Percentiles rank a stretch among this genome's conserved stretches.
phyloP scores from a whole-genome alignment of 2,329 filamentous ascomycete genomes.

The Xylariaceae sp. region DNA sequence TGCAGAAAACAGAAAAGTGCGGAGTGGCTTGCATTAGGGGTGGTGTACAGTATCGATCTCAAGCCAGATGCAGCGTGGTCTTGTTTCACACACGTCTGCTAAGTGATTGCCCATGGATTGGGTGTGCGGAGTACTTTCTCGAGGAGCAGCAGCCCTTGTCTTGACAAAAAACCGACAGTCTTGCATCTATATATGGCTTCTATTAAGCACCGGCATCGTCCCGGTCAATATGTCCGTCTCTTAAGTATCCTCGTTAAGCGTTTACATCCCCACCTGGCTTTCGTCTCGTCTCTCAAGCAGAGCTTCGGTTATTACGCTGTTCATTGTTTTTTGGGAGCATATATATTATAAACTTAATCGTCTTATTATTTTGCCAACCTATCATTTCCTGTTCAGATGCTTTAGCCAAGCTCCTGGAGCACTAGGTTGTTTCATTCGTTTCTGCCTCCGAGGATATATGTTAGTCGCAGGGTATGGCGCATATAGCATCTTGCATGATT shows the following conservation, averaged over 20 bases:
- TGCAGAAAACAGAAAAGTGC: no score
- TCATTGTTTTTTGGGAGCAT: constrained; percentile 22
- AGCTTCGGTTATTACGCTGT: constrained; percentile 14
- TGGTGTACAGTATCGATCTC: no score
- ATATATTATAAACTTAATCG: constrained; percentile 32
- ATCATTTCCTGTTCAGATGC: constrained; percentile 26
- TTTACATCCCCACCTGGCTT: constrained; percentile 22
- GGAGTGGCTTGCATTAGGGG: no score
- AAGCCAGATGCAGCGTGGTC: no score
- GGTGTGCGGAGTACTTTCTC: no score
- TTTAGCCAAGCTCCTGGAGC: constrained; percentile 29
- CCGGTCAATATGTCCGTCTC: constrained; percentile 14
- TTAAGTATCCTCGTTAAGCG: constrained; percentile 19
- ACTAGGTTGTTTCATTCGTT: constrained; percentile 26
- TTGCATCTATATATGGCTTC: constrained; percentile 22
- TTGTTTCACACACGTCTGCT: no score
- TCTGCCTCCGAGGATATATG: constrained; percentile 23
- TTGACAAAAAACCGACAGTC: no score
- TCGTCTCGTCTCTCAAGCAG: constrained; percentile 19
- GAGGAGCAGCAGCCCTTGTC: no score
- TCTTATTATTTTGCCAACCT: constrained; percentile 23
- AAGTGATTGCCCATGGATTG: no score
- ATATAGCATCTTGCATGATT: constrained; percentile 58
- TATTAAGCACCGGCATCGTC: constrained; percentile 26
- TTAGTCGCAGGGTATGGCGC: constrained; percentile 48